Evolutionary conservation across 495 filamentous ascomycete species (phyloP).

Genomic region (Trichocladium uniseriatum): DNA sequence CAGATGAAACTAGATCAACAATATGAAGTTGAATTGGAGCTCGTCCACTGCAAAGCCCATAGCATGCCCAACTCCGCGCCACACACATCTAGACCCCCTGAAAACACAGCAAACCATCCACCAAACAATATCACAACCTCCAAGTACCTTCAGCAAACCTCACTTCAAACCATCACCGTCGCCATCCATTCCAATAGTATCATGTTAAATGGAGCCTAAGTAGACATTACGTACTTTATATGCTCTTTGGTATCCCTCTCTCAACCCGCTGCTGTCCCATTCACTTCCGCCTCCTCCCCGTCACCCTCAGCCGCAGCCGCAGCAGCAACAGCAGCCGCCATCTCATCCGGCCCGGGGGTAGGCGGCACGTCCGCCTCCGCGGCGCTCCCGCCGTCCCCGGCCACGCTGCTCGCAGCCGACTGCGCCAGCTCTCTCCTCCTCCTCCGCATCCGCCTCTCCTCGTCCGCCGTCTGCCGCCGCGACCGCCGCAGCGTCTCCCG

Average conservation of each 20-base stretch:
- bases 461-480: constrained; percentile 59
- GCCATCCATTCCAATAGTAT: not conserved
- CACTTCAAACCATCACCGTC: not conserved
- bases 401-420: constrained; percentile 7
- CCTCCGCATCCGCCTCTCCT: constrained; percentile 53
- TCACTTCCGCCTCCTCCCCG: constrained; percentile 7
- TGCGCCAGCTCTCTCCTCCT: constrained; percentile 47
- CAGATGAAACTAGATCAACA: no score
- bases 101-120: no score
- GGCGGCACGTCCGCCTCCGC: constrained; percentile 8
- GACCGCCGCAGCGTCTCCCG: constrained; percentile 48
- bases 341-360: constrained; percentile 11
- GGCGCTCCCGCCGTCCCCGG: not conserved
- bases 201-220: constrained; percentile 3
- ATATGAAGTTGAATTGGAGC: no score
- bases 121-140: no score
- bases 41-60: no score
- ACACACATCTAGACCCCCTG: no score
- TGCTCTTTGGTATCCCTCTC: not conserved
- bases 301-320: no score
- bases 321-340: constrained; percentile 7
- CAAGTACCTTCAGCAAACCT: not conserved
- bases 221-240: constrained; percentile 13
- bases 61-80: no score
- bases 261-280: not conserved